Percentiles rank a stretch among this genome's conserved stretches.
Conservation (phyloP, 345 rosid genomes). For the Odontarrhena argentea region DNA sequence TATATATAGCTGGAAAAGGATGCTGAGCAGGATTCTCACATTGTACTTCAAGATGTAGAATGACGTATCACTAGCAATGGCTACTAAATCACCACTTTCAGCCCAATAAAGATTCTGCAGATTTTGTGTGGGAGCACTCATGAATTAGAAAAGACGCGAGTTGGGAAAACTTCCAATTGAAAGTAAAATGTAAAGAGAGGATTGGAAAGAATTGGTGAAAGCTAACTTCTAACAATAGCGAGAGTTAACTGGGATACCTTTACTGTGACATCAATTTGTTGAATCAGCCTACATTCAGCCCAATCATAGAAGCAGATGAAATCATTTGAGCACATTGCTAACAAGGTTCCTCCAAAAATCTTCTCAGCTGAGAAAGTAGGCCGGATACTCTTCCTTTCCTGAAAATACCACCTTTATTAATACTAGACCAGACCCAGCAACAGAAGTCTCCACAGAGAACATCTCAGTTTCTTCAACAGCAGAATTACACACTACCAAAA, state of each 20-base stretch:
- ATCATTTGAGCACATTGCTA: conserved; percentile 98
- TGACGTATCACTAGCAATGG: conserved; percentile 93
- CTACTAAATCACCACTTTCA: conserved; percentile 96
- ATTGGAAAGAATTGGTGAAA: too few species aligned
- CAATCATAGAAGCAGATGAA: conserved; percentile 99
- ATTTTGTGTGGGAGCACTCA: conserved; percentile 23
- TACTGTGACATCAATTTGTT: conserved; percentile 94
- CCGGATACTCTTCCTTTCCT: conserved; percentile 90
- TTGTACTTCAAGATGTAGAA: conserved; percentile 95
- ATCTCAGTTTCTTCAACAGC: conserved; percentile 7
- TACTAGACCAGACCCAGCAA: conserved; percentile 6
- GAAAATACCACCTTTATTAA: conserved; percentile 42
- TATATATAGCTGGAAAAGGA: not conserved
- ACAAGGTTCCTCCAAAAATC: conserved; percentile 85
- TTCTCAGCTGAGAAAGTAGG: conserved; percentile 95
- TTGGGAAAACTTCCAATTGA: conserved; percentile 13
- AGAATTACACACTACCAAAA: conserved; percentile 1
- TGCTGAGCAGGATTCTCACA: conserved; percentile 50
- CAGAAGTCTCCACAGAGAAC: conserved; percentile 8
- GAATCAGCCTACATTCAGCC: conserved; percentile 97
- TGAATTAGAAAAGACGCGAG: conserved; percentile 26
- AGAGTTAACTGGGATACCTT: conserved; percentile 56
- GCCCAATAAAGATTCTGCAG: conserved; percentile 98
- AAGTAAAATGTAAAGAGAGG: not conserved
- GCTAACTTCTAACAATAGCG: conserved; percentile 16